Base-by-base conservation (phyloP, 306 rosid species). In the Albizia julibrissin region DNA sequence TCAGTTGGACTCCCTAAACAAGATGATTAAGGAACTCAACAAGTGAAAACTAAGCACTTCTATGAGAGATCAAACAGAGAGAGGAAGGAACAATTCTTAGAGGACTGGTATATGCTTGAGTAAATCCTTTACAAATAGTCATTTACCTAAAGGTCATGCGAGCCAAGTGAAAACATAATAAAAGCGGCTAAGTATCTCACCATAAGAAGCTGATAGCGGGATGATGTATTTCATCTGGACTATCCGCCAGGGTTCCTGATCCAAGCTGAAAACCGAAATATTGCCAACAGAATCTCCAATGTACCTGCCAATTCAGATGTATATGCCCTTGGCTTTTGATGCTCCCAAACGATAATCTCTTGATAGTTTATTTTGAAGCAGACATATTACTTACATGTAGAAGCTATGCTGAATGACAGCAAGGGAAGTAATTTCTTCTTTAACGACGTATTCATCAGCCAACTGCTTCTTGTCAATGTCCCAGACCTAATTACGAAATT, bases 211-310 rank as follows among this genome's bases (percentile, higher is more conserved):
- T 62, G 91, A 81, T 74, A 85, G 75, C 49, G 95, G 98, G 87
- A 95, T 90, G 22, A 72, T 74, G 89, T 95, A 93, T 46, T 83
- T 89, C 91, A 90, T 91, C 37, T 47, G 83, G 54, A 87, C 80
- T 29, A 95, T 66, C 66, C 81, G 90, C 86, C 84, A 82, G 39
- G 91, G 84, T 72, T 87, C 81, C 80, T 85, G 87, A 59, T 91
- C 92, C 49, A 95, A 90, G 86, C 89, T 93, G 89, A 91, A 79
- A 84, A 95, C 89, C 27, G 92, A 87, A 71, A 90, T 84, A 82
- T 91, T 90, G 31, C 98, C 98, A 81, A 42, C 79, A 80, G 90
- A 82, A 90, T 89, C 86, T 87, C 98, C 98, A 79, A 88, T 42
- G 18, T 85, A 93, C 88, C 98, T 95, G 90, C 77, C 84, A 88